Base-by-base conservation (phyloP, 2,329 filamentous ascomycete genomes). In the Fusarium proliferatum region DNA sequence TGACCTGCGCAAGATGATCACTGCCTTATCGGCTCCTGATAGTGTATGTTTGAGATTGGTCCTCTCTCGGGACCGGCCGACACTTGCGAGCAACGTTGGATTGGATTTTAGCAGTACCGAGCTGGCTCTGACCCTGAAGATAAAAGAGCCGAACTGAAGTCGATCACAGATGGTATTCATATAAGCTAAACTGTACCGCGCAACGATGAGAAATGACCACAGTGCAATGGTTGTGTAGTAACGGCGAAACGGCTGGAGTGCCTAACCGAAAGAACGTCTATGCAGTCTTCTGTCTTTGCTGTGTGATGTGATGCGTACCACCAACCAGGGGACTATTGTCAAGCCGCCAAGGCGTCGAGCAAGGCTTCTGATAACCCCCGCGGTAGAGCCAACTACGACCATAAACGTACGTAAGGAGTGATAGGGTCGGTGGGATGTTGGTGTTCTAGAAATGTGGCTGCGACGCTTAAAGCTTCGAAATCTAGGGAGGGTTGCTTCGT, bases 31-130 rank as follows among this genome's bases (percentile, higher is more conserved):
- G 58, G 67, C 58, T 69, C 51, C 41, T 42, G 64, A 52, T 69
- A 58, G 45, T 58, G 39, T 64, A 43, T 59, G 52, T 67, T 61
- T 42, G 59, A 61, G 63, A 71, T 74, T 67, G 59, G 67, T 41
- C 51, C 55, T 66, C 65, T 59, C 48, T 73, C 76, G 76, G 76
- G 74, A 77, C 61, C 72, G 76, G 67, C 76, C 74, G 76, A 74
- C 71, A 64, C 71, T 64, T 60, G 67, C 53, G 55, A 70, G 62
- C 39, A 69, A 69, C 43, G 65, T 48, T 72, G 75, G 64, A 72
- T 61, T 75, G 64, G 56, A 60, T 74, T 68, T 61, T 53, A 62
- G 62, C 56, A 77, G 59, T 66, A 62, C 60, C 64, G 73, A 73
- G 43, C 51, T 42, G 52, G 52, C 62, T 51, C 30, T 46, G 52